Evolutionary conservation across 768 basidiomycete genomes (phyloP), one percentile per base, ranked within the genome.

Genomic region (Austroboletus eburneus): DNA sequence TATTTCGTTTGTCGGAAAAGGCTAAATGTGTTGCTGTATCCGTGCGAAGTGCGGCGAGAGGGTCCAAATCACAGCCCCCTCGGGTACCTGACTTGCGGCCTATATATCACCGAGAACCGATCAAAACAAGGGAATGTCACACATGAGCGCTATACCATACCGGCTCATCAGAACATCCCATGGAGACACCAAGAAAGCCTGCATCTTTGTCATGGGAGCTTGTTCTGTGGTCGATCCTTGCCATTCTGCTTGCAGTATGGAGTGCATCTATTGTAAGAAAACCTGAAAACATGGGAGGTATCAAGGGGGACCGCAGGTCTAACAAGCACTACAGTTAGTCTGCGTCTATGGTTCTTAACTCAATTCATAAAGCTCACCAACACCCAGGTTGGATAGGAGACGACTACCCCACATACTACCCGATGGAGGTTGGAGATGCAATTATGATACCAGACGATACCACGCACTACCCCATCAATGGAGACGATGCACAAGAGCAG

Each of bases 361-460:
- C 21, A n/a, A 4, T 38, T 14, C n/a, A 29, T 13, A 21, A 23
- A 21, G 48, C 43, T 52, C 36, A 52, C 45, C 21, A 5, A 6
- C 13, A 38, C 7, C n/a, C 7, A 61, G 59, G 55, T 16, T 61
- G 61, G 60, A 30, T 55, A 22, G 61, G 47, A 39, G 61, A 61
- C n/a, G 60, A 63, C 42, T 57, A 55, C 25, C 60, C 61, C 35
- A 47, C 46, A 33, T 63, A 59, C 34, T 61, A 59, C 30, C 59
- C 61, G 2, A 55, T 61, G 55, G 49, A 54, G 9, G 50, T 61
- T 32, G 55, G 34, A 25, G 43, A 59, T 21, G 42, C 22, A 12
- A 46, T 59, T 39, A 54, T 61, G 55, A 48, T 63, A 30, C 61
- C 60, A 42, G 60, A 63, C 39, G 58, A 61, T 17, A 61, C 60